phyloP scores from a whole-genome alignment of 495 filamentous ascomycete species.

The Xylaria sp. region DNA sequence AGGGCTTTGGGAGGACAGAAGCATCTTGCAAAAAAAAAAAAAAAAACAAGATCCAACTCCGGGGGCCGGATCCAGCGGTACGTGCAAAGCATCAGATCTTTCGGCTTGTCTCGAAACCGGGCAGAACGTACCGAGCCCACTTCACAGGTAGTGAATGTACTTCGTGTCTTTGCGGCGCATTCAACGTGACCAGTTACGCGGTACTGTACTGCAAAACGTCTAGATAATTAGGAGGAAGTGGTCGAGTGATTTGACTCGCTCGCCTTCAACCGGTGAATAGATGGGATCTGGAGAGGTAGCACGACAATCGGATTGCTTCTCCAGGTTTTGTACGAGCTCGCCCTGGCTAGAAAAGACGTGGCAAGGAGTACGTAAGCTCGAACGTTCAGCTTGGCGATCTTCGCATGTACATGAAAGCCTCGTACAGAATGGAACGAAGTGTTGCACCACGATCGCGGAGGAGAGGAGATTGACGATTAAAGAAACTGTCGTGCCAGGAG shows the following conservation, averaged over 20 bases:
- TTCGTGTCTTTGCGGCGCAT: constrained; percentile 12
- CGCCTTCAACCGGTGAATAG: constrained; percentile 27
- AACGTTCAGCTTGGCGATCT: constrained; percentile 21
- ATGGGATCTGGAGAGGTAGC: constrained; percentile 23
- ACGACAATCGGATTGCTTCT: constrained; percentile 25
- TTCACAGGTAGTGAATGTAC: constrained; percentile 22
- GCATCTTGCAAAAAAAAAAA: not conserved
- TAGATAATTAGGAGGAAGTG: constrained; percentile 5
- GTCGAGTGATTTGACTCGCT: constrained; percentile 24
- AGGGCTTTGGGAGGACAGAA: constrained; percentile 18
- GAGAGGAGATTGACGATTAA: not conserved
- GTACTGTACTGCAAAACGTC: not conserved
- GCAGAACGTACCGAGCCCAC: constrained; percentile 23
- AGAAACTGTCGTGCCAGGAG: constrained; percentile 15
- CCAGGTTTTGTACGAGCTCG: constrained; percentile 5
- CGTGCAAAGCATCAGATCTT: constrained; percentile 12
- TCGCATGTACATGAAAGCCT: constrained; percentile 18
- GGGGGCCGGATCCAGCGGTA: constrained; percentile 26
- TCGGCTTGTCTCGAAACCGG: constrained; percentile 3
- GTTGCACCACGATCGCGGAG: constrained; percentile 16
- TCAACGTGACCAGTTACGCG: constrained; percentile 3
- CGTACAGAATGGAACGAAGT: constrained; percentile 24
- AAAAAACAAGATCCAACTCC: constrained; percentile 13
- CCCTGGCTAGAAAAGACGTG: constrained; percentile 16
- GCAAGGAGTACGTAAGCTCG: constrained; percentile 10